Percentiles rank a stretch among this genome's conserved stretches.
Evolutionary conservation across 306 rosid species (phyloP).

Genomic region (Alnus glutinosa): DNA sequence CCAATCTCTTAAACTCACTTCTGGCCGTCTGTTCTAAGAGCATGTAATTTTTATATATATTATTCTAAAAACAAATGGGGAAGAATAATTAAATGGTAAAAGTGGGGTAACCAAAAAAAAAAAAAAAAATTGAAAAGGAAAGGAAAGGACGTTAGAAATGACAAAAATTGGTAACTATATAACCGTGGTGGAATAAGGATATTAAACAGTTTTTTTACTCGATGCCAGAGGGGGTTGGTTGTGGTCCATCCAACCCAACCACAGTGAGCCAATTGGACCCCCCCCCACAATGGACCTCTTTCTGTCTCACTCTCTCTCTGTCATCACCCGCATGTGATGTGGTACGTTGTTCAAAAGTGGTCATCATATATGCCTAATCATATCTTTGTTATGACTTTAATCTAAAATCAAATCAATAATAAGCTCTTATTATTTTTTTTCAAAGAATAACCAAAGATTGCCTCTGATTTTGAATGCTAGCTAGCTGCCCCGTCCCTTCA

Average conservation of each 20-base stretch:
- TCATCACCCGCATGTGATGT: conserved; percentile 34
- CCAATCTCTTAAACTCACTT: too few relatives aligned
- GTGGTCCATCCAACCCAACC: not conserved
- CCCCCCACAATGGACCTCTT: too few relatives aligned
- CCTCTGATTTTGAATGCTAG: conserved; percentile 31
- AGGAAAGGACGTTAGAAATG: not conserved
- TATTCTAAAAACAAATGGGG: too few relatives aligned
- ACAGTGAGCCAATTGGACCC: too few relatives aligned
- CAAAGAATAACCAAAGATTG: conserved; percentile 29
- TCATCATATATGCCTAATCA: conserved; percentile 40
- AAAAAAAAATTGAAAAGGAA: not conserved
- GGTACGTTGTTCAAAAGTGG: conserved; percentile 45
- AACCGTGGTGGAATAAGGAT: too few relatives aligned
- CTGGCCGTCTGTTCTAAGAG: too few relatives aligned
- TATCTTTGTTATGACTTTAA: conserved; percentile 26
- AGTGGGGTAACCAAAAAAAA: too few relatives aligned
- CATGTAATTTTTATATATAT: too few relatives aligned
- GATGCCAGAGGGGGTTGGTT: too few relatives aligned
- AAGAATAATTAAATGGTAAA: too few relatives aligned
- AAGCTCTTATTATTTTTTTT: conserved; percentile 12
- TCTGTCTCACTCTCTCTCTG: too few relatives aligned
- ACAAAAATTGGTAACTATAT: not conserved
- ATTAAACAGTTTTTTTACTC: too few relatives aligned
- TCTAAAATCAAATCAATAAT: conserved; percentile 9
- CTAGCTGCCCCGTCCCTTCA: conserved; percentile 26